A percentile compares a stretch with the other conserved stretches of the same genome.
Evolutionary conservation across 257 asterid genomes (phyloP).

Genomic region (Fraxinus pennsylvanica): DNA sequence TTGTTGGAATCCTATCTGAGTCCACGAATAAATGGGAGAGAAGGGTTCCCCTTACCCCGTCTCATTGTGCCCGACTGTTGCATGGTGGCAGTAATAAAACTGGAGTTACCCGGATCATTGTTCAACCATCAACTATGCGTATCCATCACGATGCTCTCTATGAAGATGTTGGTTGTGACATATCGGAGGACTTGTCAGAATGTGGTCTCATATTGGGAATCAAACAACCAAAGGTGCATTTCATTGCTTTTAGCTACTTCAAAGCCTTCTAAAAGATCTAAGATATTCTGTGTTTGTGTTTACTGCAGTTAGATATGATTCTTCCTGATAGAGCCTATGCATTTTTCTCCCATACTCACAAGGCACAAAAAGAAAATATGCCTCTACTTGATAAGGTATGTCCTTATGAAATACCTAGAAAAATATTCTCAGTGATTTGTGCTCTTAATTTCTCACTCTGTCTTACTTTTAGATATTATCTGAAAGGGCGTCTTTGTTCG

Average conservation of each 20-base stretch:
- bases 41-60: constrained; percentile 85
- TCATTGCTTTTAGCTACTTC: not conserved
- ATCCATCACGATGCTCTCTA: constrained; percentile 86
- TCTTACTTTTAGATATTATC: constrained; percentile 55
- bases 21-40: constrained; percentile 98
- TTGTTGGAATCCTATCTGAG: constrained; percentile 88
- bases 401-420: constrained; percentile 12
- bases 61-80: constrained; percentile 86
- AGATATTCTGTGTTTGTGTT: constrained; percentile 8
- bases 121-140: constrained; percentile 94
- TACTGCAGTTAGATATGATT: constrained; percentile 89
- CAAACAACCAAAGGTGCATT: constrained; percentile 80
- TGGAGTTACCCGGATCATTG: constrained; percentile 77
- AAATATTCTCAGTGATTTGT: not conserved
- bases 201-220: constrained; percentile 90
- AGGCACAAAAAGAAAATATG: constrained; percentile 94
- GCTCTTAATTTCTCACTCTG: constrained; percentile 14
- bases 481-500: constrained; percentile 79
- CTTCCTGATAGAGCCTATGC: constrained; percentile 85
- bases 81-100: constrained; percentile 76
- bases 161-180: constrained; percentile 95
- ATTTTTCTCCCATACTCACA: constrained; percentile 95
- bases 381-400: constrained; percentile 93
- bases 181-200: constrained; percentile 81
- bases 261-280: not conserved